A percentile compares a stretch with the other conserved stretches of the same genome.
Conservation (phyloP, 2,329 filamentous ascomycete species). For the Curvularia verruculosa region DNA sequence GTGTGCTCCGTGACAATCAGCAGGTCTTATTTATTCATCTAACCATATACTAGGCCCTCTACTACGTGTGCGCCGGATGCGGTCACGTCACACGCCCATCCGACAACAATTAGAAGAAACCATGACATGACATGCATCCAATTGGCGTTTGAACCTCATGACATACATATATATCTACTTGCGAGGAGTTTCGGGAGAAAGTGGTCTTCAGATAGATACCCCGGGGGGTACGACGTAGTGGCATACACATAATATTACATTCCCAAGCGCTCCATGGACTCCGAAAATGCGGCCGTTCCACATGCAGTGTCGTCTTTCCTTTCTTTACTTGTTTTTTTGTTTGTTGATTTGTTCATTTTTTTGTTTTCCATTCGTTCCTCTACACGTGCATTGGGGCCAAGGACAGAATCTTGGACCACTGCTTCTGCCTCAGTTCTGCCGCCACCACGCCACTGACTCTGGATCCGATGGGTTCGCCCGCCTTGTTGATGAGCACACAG, state of each 20-base stretch:
- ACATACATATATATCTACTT: conserved; percentile 28
- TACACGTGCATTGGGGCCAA: conserved; percentile 85
- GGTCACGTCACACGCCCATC: conserved; percentile 74
- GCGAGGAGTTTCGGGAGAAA: conserved; percentile 36
- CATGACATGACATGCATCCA: conserved; percentile 32
- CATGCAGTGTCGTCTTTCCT: background rate
- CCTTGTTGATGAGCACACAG: conserved; percentile 95
- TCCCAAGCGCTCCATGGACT: conserved; percentile 14
- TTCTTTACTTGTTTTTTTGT: background rate
- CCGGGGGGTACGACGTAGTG: conserved; percentile 44
- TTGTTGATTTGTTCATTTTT: conserved; percentile 1
- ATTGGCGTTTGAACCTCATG: conserved; percentile 38
- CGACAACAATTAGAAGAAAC: conserved; percentile 15
- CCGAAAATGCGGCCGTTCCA: conserved; percentile 12
- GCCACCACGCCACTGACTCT: conserved; percentile 80
- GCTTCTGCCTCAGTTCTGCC: conserved; percentile 83
- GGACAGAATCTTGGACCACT: conserved; percentile 98
- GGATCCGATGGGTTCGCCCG: conserved; percentile 91
- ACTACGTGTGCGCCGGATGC: conserved; percentile 85
- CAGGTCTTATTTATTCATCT: conserved; percentile 24
- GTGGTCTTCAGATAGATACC: conserved; percentile 44
- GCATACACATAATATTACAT: conserved; percentile 38
- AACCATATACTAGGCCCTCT: conserved; percentile 52
- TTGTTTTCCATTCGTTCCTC: conserved; percentile 1
- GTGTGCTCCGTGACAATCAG: conserved; percentile 4